Base-by-base conservation (phyloP, 192 early-diverging fungal genomes). In the Geranomyces michiganensis region DNA sequence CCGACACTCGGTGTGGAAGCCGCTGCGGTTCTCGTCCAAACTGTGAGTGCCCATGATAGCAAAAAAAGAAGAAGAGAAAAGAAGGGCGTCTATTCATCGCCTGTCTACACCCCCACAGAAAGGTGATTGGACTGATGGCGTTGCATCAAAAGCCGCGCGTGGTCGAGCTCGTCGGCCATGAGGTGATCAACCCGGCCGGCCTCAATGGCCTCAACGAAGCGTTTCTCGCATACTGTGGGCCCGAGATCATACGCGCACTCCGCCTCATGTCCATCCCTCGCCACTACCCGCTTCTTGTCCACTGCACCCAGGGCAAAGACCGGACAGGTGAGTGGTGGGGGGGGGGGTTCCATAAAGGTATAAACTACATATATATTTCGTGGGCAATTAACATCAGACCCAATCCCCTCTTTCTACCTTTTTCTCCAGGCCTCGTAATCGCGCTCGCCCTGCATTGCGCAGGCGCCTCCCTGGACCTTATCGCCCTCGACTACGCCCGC, bases 241-340 rank as follows among this genome's bases (percentile, higher is more conserved):
- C 53, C 1, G 79, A 85, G 36, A 69, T 85, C 30, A 27, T 67
- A 0, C 32, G n/a, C 19, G 71, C 75, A 21, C 46, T 80, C 26
- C 56, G 66, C 21, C 62, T 83, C 30, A 45, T 83, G 47, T 36
- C 71, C 1, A 32, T 70, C 1, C 56, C 67, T 17, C 21, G 44
- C 13, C 46, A 70, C 36, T 81, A 76, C 63, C 83, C 83, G 8
- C 65, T 82, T 0, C 71, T 82, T 10, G 75, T 85, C 32, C 80
- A 85, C 66, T 85, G 83, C 64, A 76, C 78, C 29, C 80, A 77
- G 17, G 83, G 83, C 14, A 85, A 85, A 64, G 83, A 85, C 53
- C 74, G 83, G 1, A 85, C 83, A 22, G 83, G 83, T 41, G n/a
- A 21, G 7, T 65, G 15, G 63, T 65, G 19, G 27, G 33, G 5